Evolutionary conservation across 768 basidiomycete genomes (phyloP).

Genomic region (Trametes villosa): DNA sequence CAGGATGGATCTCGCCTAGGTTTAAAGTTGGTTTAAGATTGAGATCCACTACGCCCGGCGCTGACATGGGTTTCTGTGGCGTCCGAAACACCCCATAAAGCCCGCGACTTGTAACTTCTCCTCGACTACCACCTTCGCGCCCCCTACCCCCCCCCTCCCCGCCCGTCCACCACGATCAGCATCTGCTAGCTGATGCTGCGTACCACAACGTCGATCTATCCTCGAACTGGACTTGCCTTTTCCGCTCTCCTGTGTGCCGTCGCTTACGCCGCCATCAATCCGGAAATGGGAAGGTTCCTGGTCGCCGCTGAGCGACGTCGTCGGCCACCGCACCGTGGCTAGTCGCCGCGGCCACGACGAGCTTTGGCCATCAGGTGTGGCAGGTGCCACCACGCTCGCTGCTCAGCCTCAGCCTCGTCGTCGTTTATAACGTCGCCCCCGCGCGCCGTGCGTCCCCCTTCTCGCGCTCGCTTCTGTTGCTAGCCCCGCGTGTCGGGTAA

Average conservation of each 20-base stretch:
- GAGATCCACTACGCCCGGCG: neutral
- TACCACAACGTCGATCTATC: neutral
- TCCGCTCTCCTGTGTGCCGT: slow-evolving; percentile 14
- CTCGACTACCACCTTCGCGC: neutral
- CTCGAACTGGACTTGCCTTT: slow-evolving; percentile 7
- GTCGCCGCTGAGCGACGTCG: no score
- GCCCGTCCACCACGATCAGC: neutral
- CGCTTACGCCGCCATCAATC: slow-evolving; percentile 22
- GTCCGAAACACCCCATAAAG: neutral
- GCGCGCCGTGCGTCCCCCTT: neutral
- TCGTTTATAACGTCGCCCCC: no score
- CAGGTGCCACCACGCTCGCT: no score
- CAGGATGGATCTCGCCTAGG: slow-evolving; percentile 11
- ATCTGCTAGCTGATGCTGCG: neutral
- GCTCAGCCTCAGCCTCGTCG: no score
- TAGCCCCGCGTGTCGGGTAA: slow-evolving; percentile 10
- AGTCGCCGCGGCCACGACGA: neutral
- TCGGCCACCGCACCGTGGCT: neutral
- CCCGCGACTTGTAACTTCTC: neutral
- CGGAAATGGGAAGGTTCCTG: slow-evolving; percentile 12
- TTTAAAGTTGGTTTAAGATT: slow-evolving; percentile 8
- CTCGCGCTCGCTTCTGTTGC: neutral
- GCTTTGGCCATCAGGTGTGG: no score
- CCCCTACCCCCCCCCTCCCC: neutral
- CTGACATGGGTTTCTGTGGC: neutral